phyloP scores from a whole-genome alignment of 176 grass and related monocot genomes.

The Neostapfia colusana region DNA sequence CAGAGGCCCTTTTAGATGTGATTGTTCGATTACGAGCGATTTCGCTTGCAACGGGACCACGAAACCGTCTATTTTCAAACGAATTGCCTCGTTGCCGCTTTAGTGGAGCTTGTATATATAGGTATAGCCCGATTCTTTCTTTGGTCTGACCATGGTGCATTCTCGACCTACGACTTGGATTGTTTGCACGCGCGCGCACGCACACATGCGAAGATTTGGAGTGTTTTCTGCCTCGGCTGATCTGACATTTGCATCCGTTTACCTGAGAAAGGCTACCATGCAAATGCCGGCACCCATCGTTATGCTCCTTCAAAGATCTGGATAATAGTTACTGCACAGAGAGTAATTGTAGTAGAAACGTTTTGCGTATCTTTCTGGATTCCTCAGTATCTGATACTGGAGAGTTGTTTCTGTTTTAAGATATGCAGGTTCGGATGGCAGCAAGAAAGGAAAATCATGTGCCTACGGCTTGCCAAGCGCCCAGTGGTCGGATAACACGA shows the following conservation, averaged over 20 bases:
- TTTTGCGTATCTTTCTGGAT: not conserved
- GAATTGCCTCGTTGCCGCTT: not conserved
- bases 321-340: not conserved
- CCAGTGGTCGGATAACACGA: constrained; percentile 44
- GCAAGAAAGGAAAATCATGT: constrained; percentile 37
- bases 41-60: not conserved
- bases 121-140: not conserved
- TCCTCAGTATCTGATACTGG: not conserved
- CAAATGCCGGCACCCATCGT: not conserved
- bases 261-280: not conserved
- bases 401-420: not conserved
- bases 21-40: not conserved
- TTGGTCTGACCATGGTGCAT: not conserved
- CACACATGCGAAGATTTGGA: not conserved
- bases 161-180: not conserved
- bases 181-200: not conserved
- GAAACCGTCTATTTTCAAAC: not conserved
- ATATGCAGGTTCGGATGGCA: constrained; percentile 25
- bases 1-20: not conserved
- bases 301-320: constrained; percentile 11
- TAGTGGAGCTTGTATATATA: not conserved
- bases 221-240: not conserved
- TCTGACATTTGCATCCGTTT: not conserved
- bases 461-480: constrained; percentile 15
- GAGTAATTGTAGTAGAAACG: not conserved